Base-by-base conservation (phyloP, 2,329 filamentous ascomycete species). In the Trichoderma harzianum region DNA sequence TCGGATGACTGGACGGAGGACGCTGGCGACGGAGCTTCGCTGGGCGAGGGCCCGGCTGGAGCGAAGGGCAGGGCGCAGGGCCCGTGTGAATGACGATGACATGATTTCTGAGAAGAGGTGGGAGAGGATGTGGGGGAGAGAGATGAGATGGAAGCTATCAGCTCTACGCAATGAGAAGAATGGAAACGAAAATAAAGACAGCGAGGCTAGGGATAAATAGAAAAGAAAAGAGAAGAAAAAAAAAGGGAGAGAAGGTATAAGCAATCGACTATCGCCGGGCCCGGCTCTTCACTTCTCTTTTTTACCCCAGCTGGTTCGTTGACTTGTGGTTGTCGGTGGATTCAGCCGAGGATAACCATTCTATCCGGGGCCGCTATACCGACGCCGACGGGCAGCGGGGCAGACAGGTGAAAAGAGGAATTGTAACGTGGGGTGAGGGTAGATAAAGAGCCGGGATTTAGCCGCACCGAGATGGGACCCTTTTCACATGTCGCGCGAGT, bases 21-120 rank as follows among this genome's bases (percentile, higher is more conserved):
- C 64, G 63, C 73, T 70, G 47, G 70, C 73, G 69, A 78, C 76
- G 39, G 64, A 34, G 26, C 78, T 74, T 62, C 78, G 76, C 74
- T 78, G 78, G 66, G 77, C 76, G 63, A 82, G 77, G 65, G 76
- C 78, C 73, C 82, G 80, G 75, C 85, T 82, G 76, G 82, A 83
- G 74, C 84, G 84, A 73, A 89, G 77, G 36, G 83, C 86, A 72
- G 87, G 87, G 74, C 87, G 84, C 74, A 89, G 75, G 30, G 83
- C 83, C 79, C 86, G 82, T 70, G 84, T 81, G 71, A 89, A 80
- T 30, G 85, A 86, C 71, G 85, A 87, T 82, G 80, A 80, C 77
- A 79, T 80, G 36, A 18, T 69, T 11, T 21, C 28, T 24, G 34
- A 18, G 28, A 18, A 28, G 14, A 55, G 16, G 14, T 34, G n/a